Percentiles rank a stretch among this genome's conserved stretches.
These are phyloP conservation scores for Pestalotiopsis sp. DNA, from an alignment of 2,329 filamentous ascomycete species.

Conservation along the genomic window DNA sequence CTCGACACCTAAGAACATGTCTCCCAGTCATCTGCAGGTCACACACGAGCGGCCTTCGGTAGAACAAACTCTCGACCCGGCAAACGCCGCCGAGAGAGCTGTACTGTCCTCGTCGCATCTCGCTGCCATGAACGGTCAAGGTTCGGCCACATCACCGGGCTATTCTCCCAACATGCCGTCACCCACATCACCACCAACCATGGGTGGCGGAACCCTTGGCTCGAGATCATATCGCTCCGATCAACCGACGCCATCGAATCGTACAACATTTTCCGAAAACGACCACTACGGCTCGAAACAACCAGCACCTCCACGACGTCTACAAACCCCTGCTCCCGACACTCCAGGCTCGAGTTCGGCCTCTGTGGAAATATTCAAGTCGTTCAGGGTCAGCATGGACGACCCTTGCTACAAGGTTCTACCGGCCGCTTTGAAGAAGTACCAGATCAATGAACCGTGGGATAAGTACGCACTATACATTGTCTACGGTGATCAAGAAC, in stretches of 20 bases:
- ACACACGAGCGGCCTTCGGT: slow-evolving; percentile 67
- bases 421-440: slow-evolving; percentile 93
- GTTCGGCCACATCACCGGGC: slow-evolving; percentile 55
- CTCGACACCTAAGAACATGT: slow-evolving; percentile 73
- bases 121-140: slow-evolving; percentile 68
- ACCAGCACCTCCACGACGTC: slow-evolving; percentile 52
- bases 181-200: slow-evolving; percentile 67
- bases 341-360: slow-evolving; percentile 59
- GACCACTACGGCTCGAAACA: slow-evolving; percentile 46
- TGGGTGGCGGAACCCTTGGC: slow-evolving; percentile 55
- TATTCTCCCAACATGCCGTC: slow-evolving; percentile 72
- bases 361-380: slow-evolving; percentile 96
- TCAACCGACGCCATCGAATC: slow-evolving; percentile 54
- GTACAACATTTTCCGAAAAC: slow-evolving; percentile 57
- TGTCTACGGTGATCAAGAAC: slow-evolving; percentile 97
- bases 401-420: slow-evolving; percentile 97
- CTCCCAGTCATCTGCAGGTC: slow-evolving; percentile 72
- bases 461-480: slow-evolving; percentile 98
- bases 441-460: slow-evolving; percentile 98
- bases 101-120: slow-evolving; percentile 71
- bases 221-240: slow-evolving; percentile 64
- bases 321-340: slow-evolving; percentile 65
- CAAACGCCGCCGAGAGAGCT: slow-evolving; percentile 68
- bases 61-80: slow-evolving; percentile 69
- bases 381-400: slow-evolving; percentile 96